Conservation (phyloP, 2,329 filamentous ascomycete species). For the Arthrobotrys iridis region DNA sequence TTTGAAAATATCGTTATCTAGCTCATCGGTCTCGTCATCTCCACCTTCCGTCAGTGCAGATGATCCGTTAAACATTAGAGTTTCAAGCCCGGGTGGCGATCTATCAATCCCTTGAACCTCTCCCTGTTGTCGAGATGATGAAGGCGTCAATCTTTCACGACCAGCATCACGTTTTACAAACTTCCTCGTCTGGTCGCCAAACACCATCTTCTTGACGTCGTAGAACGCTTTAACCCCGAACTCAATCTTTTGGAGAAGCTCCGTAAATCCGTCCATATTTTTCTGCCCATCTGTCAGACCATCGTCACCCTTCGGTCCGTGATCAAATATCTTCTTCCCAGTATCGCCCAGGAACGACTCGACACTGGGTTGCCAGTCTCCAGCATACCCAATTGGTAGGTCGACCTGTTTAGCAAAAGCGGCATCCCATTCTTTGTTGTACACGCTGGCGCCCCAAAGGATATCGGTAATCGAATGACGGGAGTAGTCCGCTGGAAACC, state of each 20-base stretch:
- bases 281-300: slow-evolving; percentile 2
- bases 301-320: neutral
- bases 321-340: slow-evolving; percentile 37
- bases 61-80: neutral
- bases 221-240: slow-evolving; percentile 55
- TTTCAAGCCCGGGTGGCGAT: neutral
- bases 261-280: slow-evolving; percentile 55
- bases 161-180: neutral
- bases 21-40: slow-evolving; percentile 12
- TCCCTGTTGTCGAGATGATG: neutral
- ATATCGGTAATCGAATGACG: slow-evolving; percentile 54
- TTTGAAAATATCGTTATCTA: slow-evolving; percentile 12
- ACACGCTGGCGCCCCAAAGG: slow-evolving; percentile 56
- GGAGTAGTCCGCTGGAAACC: slow-evolving; percentile 55
- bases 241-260: slow-evolving; percentile 54
- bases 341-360: slow-evolving; percentile 49
- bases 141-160: neutral
- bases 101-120: neutral
- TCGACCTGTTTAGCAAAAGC: slow-evolving; percentile 54
- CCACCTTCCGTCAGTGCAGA: neutral
- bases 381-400: slow-evolving; percentile 52
- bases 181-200: slow-evolving; percentile 40
- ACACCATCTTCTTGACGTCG: slow-evolving; percentile 37
- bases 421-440: slow-evolving; percentile 55
- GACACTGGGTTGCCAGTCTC: slow-evolving; percentile 55